Evolutionary conservation across 257 asterid species (phyloP), one percentile per base, ranked within the genome.

Genomic region (Nicotiana benthamiana): DNA sequence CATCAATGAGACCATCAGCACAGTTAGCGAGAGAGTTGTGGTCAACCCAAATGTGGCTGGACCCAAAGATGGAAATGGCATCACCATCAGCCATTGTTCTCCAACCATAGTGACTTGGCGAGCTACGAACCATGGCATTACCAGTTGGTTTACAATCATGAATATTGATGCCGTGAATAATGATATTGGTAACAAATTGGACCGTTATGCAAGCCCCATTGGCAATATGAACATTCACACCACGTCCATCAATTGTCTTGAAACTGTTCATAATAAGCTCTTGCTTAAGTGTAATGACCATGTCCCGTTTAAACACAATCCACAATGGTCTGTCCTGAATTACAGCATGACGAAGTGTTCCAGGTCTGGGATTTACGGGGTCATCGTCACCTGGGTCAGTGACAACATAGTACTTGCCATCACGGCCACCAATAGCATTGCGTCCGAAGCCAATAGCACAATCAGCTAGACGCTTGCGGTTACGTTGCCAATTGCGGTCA

Each of bases 381-480:
- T 94, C 96, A 18, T 92, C 96, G 53, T 94, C 93, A 6, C 68
- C 8, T 0, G 97, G 89, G 82, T 94, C 89, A 3, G 91, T 84
- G 24, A 94, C 98, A 2, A 90, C 95, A 57, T 93, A 93, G 91
- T 64, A 91, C 26, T 88, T 81, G 6, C 97, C 97, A 81, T 90
- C 95, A 2, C 96, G 86, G 20, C 98, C 98, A 27, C 98, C 98
- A 2, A 89, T 80, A 30, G 98, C 95, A 36, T 89, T 92, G 70
- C 96, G 94, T 1, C 98, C 97, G n/a, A 94, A 94, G 2, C 98
- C 98, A 18, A 93, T 90, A 34, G 91, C 84, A 86, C 98, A 94
- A 82, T 92, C 94, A 15, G 97, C 97, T 11, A 94, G 86, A 11
- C 93, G 94, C n/a, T 89, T 89, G 1, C 98, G 98, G 85, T 86